These are phyloP conservation scores for Trametopsis cervina DNA, from an alignment of 768 basidiomycete species.

Conservation along the genomic window DNA sequence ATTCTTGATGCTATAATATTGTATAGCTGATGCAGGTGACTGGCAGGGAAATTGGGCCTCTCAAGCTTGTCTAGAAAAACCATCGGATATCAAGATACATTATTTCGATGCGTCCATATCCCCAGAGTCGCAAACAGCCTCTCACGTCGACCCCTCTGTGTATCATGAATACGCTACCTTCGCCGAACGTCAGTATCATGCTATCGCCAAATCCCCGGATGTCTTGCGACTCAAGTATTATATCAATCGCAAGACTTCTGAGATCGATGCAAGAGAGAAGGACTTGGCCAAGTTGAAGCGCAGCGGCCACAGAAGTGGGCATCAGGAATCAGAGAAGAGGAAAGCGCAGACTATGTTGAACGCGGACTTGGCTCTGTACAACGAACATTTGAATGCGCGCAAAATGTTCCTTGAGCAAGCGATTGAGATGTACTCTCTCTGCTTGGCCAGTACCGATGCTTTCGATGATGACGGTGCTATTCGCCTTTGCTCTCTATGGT, in stretches of 20 bases:
- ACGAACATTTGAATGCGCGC: slow-evolving; percentile 36
- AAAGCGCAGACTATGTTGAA: slow-evolving; percentile 43
- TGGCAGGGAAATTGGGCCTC: slow-evolving; percentile 85
- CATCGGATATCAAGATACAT: slow-evolving; percentile 56
- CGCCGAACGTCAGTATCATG: slow-evolving; percentile 81
- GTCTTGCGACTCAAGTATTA: slow-evolving; percentile 64
- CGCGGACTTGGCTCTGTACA: slow-evolving; percentile 44
- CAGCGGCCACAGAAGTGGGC: slow-evolving; percentile 17
- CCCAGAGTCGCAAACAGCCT: slow-evolving; percentile 16
- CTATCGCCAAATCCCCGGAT: slow-evolving; percentile 63
- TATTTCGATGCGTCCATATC: slow-evolving; percentile 65
- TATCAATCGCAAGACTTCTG: slow-evolving; percentile 61
- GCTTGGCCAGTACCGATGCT: slow-evolving; percentile 59
- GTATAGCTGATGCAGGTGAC: background rate
- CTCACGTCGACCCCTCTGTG: slow-evolving; percentile 29
- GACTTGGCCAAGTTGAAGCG: slow-evolving; percentile 21
- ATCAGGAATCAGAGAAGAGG: slow-evolving; percentile 29
- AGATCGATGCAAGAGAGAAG: slow-evolving; percentile 50
- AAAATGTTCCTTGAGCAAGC: slow-evolving; percentile 66
- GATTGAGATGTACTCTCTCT: slow-evolving; percentile 79
- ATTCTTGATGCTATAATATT: no score
- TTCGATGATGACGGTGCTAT: slow-evolving; percentile 76
- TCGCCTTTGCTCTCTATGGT: slow-evolving; percentile 87
- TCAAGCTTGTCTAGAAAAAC: slow-evolving; percentile 77
- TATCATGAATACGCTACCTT: slow-evolving; percentile 84